Base-by-base conservation (phyloP, 768 basidiomycete species). In the Glaciozyma martinii region DNA sequence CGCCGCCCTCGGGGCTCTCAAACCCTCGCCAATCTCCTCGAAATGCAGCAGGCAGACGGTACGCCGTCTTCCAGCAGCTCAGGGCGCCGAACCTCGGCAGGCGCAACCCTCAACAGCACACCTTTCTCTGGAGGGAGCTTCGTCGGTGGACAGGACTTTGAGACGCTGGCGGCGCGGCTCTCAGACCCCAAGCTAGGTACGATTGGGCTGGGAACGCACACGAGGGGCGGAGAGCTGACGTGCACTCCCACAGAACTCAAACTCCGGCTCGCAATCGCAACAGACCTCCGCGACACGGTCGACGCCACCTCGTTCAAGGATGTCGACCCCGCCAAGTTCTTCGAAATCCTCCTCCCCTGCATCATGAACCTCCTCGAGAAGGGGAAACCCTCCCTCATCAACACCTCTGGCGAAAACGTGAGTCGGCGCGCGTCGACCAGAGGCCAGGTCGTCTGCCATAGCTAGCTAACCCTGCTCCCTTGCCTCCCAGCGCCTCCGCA, bases 401-500 rank as follows among this genome's bases (percentile, higher is more conserved):
- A 63, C 29, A 66, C 63, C 27, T 61, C 66, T 18, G 60, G 42
- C 18, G 73, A 74, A 40, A 70, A 74, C 56, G 73, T 69, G n/a
- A 59, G 71, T 23, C 47, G 42, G 4, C 30, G 25, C 32, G 2
- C 29, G 40, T 16, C 13, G n/a, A n/a, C n/a, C n/a, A n/a, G n/a
- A n/a, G n/a, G n/a, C n/a, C 16, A 25, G 15, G 30, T 21, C 23
- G 23, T 5, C 10, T 19, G 29, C 18, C 12, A 19, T 7, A 5
- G 56, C 29, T 44, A 3, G 37, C 37, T 40, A 59, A 55, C 0
- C 5, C 25, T 19, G 7, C 29, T 29, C 15, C n/a, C 6, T 19
- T 1, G 8, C 40, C 25, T 47, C 50, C 19, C 87, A 87, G 77
- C 83, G 85, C 71, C 90, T 94, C 73, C 88, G 95, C 53, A 85